Conservation (phyloP, 441 rosid species). For the Corymbia citriodora region DNA sequence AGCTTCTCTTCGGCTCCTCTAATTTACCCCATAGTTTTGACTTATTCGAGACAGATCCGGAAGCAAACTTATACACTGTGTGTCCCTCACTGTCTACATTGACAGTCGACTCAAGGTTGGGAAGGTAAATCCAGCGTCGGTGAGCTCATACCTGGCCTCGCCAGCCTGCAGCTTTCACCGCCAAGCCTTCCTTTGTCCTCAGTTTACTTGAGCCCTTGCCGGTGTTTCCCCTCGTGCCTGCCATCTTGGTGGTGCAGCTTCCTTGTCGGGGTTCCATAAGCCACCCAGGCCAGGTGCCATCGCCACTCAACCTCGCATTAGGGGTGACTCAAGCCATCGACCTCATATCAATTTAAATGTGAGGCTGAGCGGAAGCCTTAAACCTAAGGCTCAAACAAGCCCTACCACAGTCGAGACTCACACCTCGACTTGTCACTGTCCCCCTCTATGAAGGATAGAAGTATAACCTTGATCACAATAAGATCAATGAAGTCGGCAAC, state of each 20-base stretch:
- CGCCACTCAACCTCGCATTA: background rate
- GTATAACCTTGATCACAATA: no score
- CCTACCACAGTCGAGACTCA: background rate
- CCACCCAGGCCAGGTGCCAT: background rate
- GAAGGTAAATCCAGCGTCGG: background rate
- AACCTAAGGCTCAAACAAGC: background rate
- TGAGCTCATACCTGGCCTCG: background rate
- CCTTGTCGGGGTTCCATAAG: background rate
- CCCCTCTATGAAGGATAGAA: background rate
- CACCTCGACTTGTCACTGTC: background rate
- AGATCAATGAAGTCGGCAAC: no score
- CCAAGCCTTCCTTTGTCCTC: background rate
- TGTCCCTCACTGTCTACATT: background rate
- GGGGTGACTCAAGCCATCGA: background rate
- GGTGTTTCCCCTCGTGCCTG: background rate
- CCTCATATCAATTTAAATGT: background rate
- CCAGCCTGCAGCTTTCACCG: background rate
- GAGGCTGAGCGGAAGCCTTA: background rate
- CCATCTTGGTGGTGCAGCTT: background rate
- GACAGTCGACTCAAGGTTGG: background rate
- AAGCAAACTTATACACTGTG: background rate
- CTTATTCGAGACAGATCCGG: slow-evolving; percentile 17
- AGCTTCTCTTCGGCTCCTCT: slow-evolving; percentile 78
- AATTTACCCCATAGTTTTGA: slow-evolving; percentile 40
- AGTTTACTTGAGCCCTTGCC: background rate